Conservation (phyloP, 2,329 filamentous ascomycete species). For the Lecanicillium sp. region DNA sequence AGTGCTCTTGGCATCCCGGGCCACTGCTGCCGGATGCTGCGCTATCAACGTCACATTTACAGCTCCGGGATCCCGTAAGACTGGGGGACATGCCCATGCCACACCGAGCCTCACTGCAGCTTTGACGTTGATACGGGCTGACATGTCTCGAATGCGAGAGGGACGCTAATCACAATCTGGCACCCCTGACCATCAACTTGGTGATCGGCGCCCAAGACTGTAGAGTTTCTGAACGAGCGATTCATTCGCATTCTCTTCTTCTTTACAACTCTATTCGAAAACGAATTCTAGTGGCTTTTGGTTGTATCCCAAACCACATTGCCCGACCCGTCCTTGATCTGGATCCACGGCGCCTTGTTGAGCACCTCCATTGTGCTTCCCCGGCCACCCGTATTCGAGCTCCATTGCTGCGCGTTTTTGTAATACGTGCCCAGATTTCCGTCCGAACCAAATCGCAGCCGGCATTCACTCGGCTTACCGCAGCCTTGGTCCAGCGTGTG, state of each 20-base stretch:
- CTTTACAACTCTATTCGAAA: not conserved
- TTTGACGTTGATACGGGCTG: too few relatives aligned
- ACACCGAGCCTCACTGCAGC: too few relatives aligned
- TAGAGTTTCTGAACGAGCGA: too few relatives aligned
- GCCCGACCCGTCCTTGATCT: slow-evolving; percentile 16
- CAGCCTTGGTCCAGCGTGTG: slow-evolving; percentile 16
- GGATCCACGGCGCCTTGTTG: slow-evolving; percentile 17
- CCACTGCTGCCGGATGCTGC: slow-evolving; percentile 5
- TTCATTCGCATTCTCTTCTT: not conserved
- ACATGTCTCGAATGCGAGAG: too few relatives aligned
- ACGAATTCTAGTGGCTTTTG: slow-evolving; percentile 7
- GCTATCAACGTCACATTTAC: slow-evolving; percentile 1
- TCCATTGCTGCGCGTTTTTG: slow-evolving; percentile 13
- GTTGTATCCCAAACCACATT: slow-evolving; percentile 18
- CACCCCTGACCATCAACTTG: too few relatives aligned
- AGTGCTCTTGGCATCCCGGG: slow-evolving; percentile 1
- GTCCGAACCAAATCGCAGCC: slow-evolving; percentile 13
- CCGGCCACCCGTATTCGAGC: slow-evolving; percentile 13
- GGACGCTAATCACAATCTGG: too few relatives aligned
- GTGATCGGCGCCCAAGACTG: too few relatives aligned
- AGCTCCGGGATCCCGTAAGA: not conserved
- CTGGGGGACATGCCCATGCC: too few relatives aligned
- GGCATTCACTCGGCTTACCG: slow-evolving; percentile 15
- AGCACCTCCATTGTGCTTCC: slow-evolving; percentile 14
- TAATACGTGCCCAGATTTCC: slow-evolving; percentile 16